Percentiles rank a stretch among this genome's conserved stretches.
These are phyloP conservation scores for Colletotrichum falcatum DNA, from an alignment of 2,329 filamentous ascomycete species.

Conservation along the genomic window DNA sequence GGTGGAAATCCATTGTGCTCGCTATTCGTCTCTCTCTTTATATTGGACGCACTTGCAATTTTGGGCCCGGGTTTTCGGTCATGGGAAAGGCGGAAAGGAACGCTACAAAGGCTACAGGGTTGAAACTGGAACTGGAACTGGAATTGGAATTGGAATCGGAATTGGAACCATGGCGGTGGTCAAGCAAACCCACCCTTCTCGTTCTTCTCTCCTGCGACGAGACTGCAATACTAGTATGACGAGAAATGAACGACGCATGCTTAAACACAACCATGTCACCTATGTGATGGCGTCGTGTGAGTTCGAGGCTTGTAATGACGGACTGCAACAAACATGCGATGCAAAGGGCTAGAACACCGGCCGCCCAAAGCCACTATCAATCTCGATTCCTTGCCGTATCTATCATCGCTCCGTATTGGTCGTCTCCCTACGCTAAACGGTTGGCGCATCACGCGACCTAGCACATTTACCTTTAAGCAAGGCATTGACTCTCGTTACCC, in stretches of 20 bases:
- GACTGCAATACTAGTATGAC: conserved; percentile 37
- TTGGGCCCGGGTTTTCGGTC: conserved; percentile 9
- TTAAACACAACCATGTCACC: conserved; percentile 1
- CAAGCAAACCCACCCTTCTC: neutral
- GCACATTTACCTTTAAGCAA: neutral
- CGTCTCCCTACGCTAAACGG: neutral
- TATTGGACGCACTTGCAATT: conserved; percentile 1
- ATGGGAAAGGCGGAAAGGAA: neutral
- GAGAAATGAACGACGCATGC: conserved; percentile 30
- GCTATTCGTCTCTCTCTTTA: conserved; percentile 9
- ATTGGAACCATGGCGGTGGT: neutral
- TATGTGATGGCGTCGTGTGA: neutral
- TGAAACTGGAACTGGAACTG: neutral
- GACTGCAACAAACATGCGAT: neutral
- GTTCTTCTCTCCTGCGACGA: conserved; percentile 27
- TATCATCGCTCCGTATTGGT: neutral
- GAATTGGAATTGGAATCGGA: neutral
- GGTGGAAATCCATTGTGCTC: neutral
- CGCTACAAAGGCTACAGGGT: neutral
- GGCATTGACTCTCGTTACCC: conserved; percentile 35
- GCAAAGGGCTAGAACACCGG: neutral
- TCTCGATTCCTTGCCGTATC: neutral
- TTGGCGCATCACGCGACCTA: neutral
- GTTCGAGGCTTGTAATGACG: neutral
- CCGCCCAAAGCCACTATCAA: too few relatives aligned